A percentile compares a stretch with the other conserved stretches of the same genome.
Evolutionary conservation across 176 grass and related monocot genomes (phyloP).

Genomic region (Carex pumila): DNA sequence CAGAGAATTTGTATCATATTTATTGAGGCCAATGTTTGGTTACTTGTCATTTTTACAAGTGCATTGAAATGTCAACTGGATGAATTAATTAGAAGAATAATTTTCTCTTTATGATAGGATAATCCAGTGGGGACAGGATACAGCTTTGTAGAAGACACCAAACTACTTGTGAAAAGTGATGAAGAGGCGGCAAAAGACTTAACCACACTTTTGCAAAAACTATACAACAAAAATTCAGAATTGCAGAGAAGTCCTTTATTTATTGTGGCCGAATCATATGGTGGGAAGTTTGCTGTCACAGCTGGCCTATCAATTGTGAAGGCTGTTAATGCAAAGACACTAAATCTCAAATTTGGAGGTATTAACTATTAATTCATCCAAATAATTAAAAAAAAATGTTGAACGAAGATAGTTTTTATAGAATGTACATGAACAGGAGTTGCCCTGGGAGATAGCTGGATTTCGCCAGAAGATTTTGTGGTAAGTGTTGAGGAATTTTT

Average conservation of each 20-base stretch:
- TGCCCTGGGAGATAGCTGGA: slow-evolving; percentile 82
- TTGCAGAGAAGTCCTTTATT: slow-evolving; percentile 55
- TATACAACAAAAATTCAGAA: slow-evolving; percentile 22
- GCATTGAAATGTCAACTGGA: neutral
- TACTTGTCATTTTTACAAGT: neutral
- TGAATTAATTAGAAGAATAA: neutral
- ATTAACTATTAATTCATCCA: neutral
- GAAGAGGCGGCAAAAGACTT: slow-evolving; percentile 62
- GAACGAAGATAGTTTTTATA: neutral
- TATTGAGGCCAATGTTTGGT: neutral
- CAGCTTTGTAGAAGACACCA: slow-evolving; percentile 68
- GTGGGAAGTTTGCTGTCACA: slow-evolving; percentile 89
- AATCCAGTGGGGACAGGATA: slow-evolving; percentile 84
- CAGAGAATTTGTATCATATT: neutral
- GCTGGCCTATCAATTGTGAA: slow-evolving; percentile 42
- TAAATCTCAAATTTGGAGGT: slow-evolving; percentile 54
- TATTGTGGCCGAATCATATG: slow-evolving; percentile 91
- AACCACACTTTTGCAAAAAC: slow-evolving; percentile 38
- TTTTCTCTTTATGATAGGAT: slow-evolving; percentile 37
- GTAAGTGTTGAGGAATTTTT: slow-evolving; percentile 10
- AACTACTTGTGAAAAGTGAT: slow-evolving; percentile 56
- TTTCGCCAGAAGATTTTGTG: slow-evolving; percentile 80
- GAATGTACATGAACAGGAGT: slow-evolving; percentile 28
- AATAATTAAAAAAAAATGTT: neutral
- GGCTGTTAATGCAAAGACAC: slow-evolving; percentile 33